Evolutionary conservation across 73 alveolate species (phyloP), one percentile per base, ranked within the genome.

Genomic region (Blepharisma stoltei): DNA sequence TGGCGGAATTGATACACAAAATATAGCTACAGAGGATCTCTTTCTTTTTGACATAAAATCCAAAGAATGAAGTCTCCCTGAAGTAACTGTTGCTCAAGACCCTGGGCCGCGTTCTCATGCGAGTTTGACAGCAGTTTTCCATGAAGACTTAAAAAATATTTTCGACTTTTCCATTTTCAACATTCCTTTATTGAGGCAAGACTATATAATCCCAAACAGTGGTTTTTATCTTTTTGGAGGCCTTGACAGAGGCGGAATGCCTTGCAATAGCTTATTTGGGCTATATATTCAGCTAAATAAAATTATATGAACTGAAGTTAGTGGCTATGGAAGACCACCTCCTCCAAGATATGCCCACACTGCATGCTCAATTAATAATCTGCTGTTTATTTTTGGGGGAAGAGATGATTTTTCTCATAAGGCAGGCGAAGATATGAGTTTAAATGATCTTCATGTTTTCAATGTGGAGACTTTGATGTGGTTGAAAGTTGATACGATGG

Each of bases 81-180:
- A 60, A 0, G 73, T 60, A 25, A 60, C 45, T n/a, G 46, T 60
- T 9, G 23, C 11, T 60, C 11, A n/a, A 1, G 45, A 25, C 45
- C 73, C 73, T 60, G 73, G 73, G 73, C 73, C 73, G 18, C 37
- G 73, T 4, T 60, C 73, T 60, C 73, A 60, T 60, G 11, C 49
- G 1, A 60, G 47, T 20, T 60, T 60, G 5, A 60, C 73, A n/a
- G n/a, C 73, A 60, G 73, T 60, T 20, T 60, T 60, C 23, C 73
- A 60, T 60, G n/a, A 14, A 25, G 38, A 3, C 18, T 11, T 60
- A 9, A 60, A 60, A 60, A 60, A 25, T 11, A n/a, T 18, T 60
- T 14, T 14, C 2, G 45, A 25, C 18, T 14, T 60, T 25, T 60
- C 73, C 2, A 9, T 60, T 8, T 14, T 20, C 38, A 60, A 25